A percentile compares a stretch with the other conserved stretches of the same genome.
Conservation (phyloP, 345 rosid genomes). For the Aurinia saxatilis region DNA sequence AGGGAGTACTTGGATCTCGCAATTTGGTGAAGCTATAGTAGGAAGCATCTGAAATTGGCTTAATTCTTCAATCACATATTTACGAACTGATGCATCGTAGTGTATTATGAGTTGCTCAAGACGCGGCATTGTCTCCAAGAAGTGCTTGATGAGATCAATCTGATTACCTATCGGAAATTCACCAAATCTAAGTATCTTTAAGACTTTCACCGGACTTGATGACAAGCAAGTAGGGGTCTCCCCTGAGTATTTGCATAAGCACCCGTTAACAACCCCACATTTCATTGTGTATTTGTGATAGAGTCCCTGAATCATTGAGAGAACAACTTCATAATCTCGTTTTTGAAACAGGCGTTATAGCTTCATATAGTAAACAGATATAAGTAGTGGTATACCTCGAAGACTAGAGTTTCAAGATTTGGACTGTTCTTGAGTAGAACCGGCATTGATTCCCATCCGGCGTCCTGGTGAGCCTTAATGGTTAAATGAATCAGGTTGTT, state of each 20-base stretch:
- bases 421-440: not conserved
- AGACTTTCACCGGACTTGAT: conserved; percentile 6
- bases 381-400: not conserved
- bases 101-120: not conserved
- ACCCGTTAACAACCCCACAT: not conserved
- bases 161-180: not conserved
- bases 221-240: conserved; percentile 8
- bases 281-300: not conserved
- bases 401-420: not conserved
- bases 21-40: conserved; percentile 2
- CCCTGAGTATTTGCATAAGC: conserved; percentile 12
- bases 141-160: not conserved
- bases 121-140: conserved; percentile 9
- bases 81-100: not conserved
- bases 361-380: not conserved
- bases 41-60: not conserved
- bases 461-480: not conserved
- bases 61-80: not conserved
- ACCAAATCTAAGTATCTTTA: not conserved
- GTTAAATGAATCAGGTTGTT: not conserved
- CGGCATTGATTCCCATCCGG: not conserved
- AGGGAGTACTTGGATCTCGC: not conserved
- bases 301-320: not conserved
- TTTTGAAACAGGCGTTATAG: too few relatives aligned
- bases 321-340: not conserved